Conservation (phyloP, 2,329 filamentous ascomycete species). For the Cordyceps javanica region DNA sequence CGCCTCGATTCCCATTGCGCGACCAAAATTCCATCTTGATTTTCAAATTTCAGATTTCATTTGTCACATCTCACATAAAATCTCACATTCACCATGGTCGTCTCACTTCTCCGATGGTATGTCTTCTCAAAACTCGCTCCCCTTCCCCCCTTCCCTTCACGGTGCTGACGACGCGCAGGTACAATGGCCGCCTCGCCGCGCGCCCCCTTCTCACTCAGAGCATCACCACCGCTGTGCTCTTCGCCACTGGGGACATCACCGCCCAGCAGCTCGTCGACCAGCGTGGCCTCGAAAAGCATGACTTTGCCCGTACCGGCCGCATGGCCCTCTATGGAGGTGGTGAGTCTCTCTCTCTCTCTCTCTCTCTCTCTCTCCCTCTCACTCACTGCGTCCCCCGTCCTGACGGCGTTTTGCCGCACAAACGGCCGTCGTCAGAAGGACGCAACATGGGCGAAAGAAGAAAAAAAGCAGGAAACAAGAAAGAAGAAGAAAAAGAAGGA, state of each 20-base stretch:
- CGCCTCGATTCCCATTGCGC: not conserved
- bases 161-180: slow-evolving; percentile 47
- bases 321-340: slow-evolving; percentile 77
- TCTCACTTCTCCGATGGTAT: slow-evolving; percentile 13
- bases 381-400: no score
- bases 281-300: slow-evolving; percentile 70
- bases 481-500: not conserved
- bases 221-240: slow-evolving; percentile 84
- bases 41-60: not conserved
- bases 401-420: no score
- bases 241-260: slow-evolving; percentile 83
- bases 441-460: no score
- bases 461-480: not conserved
- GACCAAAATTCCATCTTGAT: not conserved
- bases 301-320: slow-evolving; percentile 62
- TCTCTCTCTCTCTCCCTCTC: not conserved
- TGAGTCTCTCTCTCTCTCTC: slow-evolving; percentile 36
- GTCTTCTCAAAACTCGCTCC: not conserved
- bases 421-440: no score
- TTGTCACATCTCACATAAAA: not conserved
- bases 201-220: slow-evolving; percentile 86
- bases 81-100: slow-evolving; percentile 10
- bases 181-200: slow-evolving; percentile 73
- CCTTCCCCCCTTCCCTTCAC: not conserved
- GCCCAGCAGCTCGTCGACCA: slow-evolving; percentile 89